Percentiles rank a stretch among this genome's conserved stretches.
Conservation (phyloP, 495 filamentous ascomycete species). For the Friedmanniomyces simplex region DNA sequence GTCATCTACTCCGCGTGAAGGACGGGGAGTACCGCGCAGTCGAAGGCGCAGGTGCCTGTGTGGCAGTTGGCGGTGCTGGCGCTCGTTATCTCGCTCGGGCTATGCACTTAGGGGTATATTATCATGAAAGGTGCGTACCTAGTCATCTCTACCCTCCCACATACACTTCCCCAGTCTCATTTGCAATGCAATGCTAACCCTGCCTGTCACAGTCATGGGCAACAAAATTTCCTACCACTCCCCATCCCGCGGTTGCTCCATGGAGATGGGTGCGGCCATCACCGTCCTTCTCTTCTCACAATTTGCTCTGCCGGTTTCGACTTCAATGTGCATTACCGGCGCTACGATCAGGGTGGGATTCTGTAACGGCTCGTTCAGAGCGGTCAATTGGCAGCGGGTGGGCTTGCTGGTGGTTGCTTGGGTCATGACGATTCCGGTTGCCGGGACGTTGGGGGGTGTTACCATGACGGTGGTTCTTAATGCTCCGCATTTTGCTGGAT, state of each 20-base stretch:
- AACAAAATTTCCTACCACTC: conserved; percentile 61
- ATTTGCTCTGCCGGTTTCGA: conserved; percentile 44
- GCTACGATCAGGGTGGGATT: conserved; percentile 32
- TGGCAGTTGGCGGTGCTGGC: conserved; percentile 58
- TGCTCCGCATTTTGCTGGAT: conserved; percentile 1
- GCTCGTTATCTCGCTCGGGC: conserved; percentile 34
- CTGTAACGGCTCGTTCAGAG: conserved; percentile 37
- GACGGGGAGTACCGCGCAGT: conserved; percentile 33
- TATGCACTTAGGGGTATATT: conserved; percentile 45
- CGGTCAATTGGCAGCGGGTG: conserved; percentile 55
- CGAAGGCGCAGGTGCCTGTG: conserved; percentile 45
- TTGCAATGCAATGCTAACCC: not conserved
- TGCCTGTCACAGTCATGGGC: conserved; percentile 48
- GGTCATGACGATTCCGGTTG: conserved; percentile 54
- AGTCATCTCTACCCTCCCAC: not conserved
- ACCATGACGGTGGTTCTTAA: conserved; percentile 54
- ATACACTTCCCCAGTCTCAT: not conserved
- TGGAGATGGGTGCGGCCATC: conserved; percentile 57
- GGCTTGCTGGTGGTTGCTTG: conserved; percentile 45
- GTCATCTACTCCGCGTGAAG: conserved; percentile 21
- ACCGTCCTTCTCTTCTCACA: conserved; percentile 56
- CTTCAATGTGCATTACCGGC: conserved; percentile 32
- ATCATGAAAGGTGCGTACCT: conserved; percentile 1
- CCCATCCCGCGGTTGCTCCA: conserved; percentile 49
- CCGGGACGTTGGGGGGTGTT: conserved; percentile 48